phyloP scores from a whole-genome alignment of 208 protist genomes.

The Leishmania tropica region DNA sequence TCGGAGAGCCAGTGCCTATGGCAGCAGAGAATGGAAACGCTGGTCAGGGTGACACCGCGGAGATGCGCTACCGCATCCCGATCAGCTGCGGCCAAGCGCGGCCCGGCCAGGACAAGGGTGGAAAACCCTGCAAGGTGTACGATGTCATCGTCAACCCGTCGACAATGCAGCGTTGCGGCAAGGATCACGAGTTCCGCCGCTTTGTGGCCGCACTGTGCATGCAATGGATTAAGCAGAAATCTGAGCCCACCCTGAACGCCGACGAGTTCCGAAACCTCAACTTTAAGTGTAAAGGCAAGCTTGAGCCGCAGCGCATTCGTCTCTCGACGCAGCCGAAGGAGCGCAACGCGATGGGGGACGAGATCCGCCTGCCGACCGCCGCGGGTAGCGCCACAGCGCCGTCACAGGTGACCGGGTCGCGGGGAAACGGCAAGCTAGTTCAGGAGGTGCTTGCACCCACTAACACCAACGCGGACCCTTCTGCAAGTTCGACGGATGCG shows the following conservation, averaged over 20 bases:
- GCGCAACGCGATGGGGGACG: conserved; percentile 81
- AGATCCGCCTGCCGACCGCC: conserved; percentile 76
- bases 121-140: conserved; percentile 89
- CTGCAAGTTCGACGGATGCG: background rate
- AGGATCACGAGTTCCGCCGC: conserved; percentile 84
- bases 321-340: conserved; percentile 48
- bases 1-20: conserved; percentile 89
- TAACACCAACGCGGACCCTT: background rate
- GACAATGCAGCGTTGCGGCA: conserved; percentile 66
- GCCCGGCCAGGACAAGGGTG: conserved; percentile 81
- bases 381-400: conserved; percentile 42
- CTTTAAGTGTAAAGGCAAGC: conserved; percentile 84
- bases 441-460: conserved; percentile 40
- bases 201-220: conserved; percentile 90
- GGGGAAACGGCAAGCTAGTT: conserved; percentile 57
- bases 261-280: conserved; percentile 89
- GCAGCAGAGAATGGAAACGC: conserved; percentile 15
- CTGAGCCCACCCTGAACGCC: conserved; percentile 84
- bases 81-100: conserved; percentile 89
- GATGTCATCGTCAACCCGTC: conserved; percentile 90
- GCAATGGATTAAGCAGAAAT: conserved; percentile 92
- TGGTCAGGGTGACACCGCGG: conserved; percentile 30
- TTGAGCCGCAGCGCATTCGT: conserved; percentile 89
- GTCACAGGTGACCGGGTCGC: conserved; percentile 45
- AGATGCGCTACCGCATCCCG: conserved; percentile 83